phyloP scores from a whole-genome alignment of 108 stramenopile species.

The Skeletonema potamos region DNA sequence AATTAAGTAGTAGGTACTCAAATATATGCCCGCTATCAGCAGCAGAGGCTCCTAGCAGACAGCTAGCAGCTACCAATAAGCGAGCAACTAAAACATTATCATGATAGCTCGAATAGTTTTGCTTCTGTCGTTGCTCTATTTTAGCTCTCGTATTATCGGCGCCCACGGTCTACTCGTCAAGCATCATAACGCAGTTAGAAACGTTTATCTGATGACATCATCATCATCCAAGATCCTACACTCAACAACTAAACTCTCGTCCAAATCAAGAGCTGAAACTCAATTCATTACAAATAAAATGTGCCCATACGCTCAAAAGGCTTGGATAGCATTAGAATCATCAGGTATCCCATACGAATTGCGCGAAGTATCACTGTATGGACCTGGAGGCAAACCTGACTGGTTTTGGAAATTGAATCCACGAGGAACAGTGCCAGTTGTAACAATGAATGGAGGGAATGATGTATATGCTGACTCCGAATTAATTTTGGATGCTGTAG shows the following conservation, averaged over 20 bases:
- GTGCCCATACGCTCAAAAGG: conserved; percentile 82
- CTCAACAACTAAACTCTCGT: not conserved
- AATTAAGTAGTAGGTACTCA: too few relatives aligned
- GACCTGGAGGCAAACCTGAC: conserved; percentile 76
- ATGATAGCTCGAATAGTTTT: not conserved
- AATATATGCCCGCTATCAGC: too few relatives aligned
- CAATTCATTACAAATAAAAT: conserved; percentile 77
- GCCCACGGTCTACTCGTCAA: not conserved
- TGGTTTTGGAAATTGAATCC: conserved; percentile 86
- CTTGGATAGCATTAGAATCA: conserved; percentile 79
- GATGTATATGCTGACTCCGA: conserved; percentile 72
- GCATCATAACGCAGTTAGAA: not conserved
- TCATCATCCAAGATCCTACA: not conserved
- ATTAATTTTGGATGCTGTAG: conserved; percentile 61
- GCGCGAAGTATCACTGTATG: conserved; percentile 71
- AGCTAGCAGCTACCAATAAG: too few relatives aligned
- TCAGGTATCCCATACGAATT: conserved; percentile 50
- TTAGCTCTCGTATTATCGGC: not conserved
- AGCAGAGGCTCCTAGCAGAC: too few relatives aligned
- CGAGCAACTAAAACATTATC: not conserved
- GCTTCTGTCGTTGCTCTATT: not conserved
- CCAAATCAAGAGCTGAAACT: conserved; percentile 8
- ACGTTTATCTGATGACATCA: not conserved
- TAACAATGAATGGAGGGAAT: conserved; percentile 38
- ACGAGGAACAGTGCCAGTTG: conserved; percentile 71